Evolutionary conservation across 129 eudicot species (phyloP).

Genomic region (Flaveria brownii): DNA sequence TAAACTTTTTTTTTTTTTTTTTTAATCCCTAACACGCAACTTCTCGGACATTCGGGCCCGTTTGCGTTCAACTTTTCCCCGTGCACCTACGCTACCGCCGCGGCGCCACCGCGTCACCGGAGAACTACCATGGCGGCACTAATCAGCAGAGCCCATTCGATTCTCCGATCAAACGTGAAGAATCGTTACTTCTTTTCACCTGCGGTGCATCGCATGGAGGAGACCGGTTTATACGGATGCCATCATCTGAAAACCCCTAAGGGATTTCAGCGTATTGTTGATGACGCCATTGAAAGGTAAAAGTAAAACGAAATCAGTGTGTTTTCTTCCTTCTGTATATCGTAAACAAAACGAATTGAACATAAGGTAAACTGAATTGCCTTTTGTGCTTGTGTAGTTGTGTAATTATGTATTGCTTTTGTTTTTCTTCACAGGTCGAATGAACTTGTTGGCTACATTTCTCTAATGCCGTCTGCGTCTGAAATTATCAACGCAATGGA

Average conservation of each 20-base stretch:
- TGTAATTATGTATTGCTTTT: slow-evolving; percentile 4
- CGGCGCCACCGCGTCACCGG: background rate
- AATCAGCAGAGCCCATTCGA: slow-evolving; percentile 37
- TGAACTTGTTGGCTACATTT: slow-evolving; percentile 70
- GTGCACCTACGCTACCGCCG: too few relatives aligned
- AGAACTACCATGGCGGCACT: slow-evolving; percentile 39
- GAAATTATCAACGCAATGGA: slow-evolving; percentile 86
- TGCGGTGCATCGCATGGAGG: slow-evolving; percentile 35
- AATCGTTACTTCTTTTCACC: slow-evolving; percentile 29
- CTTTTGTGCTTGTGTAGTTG: background rate
- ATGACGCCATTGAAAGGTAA: slow-evolving; percentile 88
- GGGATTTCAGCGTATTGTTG: slow-evolving; percentile 88
- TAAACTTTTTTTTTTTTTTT: too few relatives aligned
- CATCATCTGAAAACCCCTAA: slow-evolving; percentile 66
- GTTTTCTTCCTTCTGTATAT: background rate
- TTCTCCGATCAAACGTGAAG: slow-evolving; percentile 24
- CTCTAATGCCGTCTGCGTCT: slow-evolving; percentile 65
- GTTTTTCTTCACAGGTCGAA: slow-evolving; percentile 20
- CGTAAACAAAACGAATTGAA: background rate
- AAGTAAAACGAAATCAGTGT: background rate
- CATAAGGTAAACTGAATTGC: background rate
- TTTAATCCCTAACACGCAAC: too few relatives aligned
- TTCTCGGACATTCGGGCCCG: too few relatives aligned
- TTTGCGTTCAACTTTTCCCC: too few relatives aligned
- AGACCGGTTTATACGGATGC: slow-evolving; percentile 81